Evolutionary conservation across 73 alveolate genomes (phyloP), one percentile per base, ranked within the genome.

Genomic region (Effrenium voratum): DNA sequence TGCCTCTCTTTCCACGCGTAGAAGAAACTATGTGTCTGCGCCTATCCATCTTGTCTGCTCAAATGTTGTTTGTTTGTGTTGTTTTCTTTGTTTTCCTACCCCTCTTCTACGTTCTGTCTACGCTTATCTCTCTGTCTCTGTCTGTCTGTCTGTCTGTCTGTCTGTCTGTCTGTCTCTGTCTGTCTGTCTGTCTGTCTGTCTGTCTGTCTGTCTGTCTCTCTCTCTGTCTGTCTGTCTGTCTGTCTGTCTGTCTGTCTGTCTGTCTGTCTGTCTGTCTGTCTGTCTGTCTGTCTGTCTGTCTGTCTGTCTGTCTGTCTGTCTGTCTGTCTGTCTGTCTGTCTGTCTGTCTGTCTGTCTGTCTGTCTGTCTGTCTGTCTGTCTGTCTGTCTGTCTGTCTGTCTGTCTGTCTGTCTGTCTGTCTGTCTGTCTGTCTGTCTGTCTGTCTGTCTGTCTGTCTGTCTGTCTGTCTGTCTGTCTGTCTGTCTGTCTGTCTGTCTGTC

Each of bases 181-280:
- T 72, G 34, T 72, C 49, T 72, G 83, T 72, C 83, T 72, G 34
- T 72, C 49, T 72, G 83, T 72, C 83, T 72, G 34, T 72, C 34
- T 72, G 83, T 72, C n/a, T n/a, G n/a, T n/a, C n/a, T n/a, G 34
- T 72, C 83, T 72, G 83, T 72, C 49, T 72, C 49, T 72, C 83
- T 72, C 49, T 72, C 49, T 72, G 34, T 72, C 83, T 72, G 83
- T 72, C 49, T 72, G 34, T 72, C 83, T 72, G 83, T 72, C 49
- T 72, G 34, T 72, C 83, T 72, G 83, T 72, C 49, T 72, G 34
- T 72, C 83, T 72, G 83, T 72, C 49, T 72, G 34, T 72, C 83
- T 72, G 83, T 72, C 49, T 72, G 34, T 72, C 83, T 72, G 83
- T 72, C 49, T 72, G 34, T 72, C 83, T 72, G 83, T 72, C 49